phyloP scores from a whole-genome alignment of 2,329 filamentous ascomycete genomes.

The Chrysoporthe austroafricana region DNA sequence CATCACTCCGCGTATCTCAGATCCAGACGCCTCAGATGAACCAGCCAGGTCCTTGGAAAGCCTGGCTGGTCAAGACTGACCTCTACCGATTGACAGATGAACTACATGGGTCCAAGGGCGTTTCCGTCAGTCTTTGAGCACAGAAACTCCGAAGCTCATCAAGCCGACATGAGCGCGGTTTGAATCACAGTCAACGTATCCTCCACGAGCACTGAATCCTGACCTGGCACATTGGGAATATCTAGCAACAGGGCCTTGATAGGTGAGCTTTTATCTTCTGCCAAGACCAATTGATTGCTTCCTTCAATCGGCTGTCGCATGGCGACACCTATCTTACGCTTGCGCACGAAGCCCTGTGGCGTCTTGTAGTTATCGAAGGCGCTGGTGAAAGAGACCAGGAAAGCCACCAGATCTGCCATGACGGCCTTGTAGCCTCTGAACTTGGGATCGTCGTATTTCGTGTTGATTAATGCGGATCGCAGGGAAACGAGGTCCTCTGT shows the following conservation, averaged over 20 bases:
- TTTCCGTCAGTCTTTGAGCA: no score
- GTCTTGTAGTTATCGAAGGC: slow-evolving; percentile 9
- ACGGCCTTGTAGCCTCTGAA: slow-evolving; percentile 25
- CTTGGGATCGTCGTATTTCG: neutral
- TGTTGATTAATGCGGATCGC: slow-evolving; percentile 15
- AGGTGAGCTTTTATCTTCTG: slow-evolving; percentile 2
- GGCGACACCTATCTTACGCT: slow-evolving; percentile 3
- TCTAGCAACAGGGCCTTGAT: slow-evolving; percentile 24
- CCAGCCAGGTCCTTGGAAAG: neutral
- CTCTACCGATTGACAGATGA: neutral
- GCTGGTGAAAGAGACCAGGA: slow-evolving; percentile 25
- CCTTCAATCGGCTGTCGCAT: neutral
- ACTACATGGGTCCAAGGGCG: neutral
- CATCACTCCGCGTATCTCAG: neutral
- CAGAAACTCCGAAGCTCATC: neutral
- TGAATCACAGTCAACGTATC: slow-evolving; percentile 17
- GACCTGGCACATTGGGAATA: neutral
- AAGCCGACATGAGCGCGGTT: neutral
- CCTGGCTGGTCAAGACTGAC: neutral
- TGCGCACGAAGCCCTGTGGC: neutral
- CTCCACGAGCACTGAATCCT: slow-evolving; percentile 16
- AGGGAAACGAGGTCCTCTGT: slow-evolving; percentile 19
- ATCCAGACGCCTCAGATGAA: no score
- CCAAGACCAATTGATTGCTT: slow-evolving; percentile 22
- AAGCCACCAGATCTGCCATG: slow-evolving; percentile 28